Evolutionary conservation across 305 asterid genomes (phyloP).

Genomic region (Solanum hybrid): DNA sequence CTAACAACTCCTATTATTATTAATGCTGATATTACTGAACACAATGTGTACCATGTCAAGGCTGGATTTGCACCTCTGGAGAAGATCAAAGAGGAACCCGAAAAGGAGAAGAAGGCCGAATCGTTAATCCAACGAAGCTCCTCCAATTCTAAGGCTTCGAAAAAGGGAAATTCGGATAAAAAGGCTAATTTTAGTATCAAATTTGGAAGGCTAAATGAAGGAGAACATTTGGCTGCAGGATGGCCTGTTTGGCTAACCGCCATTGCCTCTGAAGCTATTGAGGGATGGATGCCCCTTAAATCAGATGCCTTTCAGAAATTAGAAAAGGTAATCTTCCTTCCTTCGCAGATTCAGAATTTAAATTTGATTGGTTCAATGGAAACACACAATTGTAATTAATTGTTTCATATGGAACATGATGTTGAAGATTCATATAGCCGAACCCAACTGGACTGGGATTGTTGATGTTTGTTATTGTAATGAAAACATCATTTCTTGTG

Average conservation of each 20-base stretch:
- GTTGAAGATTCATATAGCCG: background rate
- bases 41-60: background rate
- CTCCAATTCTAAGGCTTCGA: background rate
- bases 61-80: background rate
- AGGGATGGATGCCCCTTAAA: conserved; percentile 12
- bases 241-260: conserved; percentile 14
- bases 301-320: conserved; percentile 6
- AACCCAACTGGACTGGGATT: background rate
- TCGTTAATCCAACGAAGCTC: background rate
- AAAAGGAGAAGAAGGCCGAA: background rate
- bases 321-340: conserved; percentile 3
- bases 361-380: background rate
- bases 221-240: conserved; percentile 9
- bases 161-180: background rate
- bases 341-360: background rate
- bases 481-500: background rate
- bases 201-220: conserved; percentile 7
- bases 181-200: background rate
- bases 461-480: background rate
- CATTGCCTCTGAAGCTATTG: conserved; percentile 8
- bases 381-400: too few relatives aligned
- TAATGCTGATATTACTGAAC: background rate
- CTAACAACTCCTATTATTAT: background rate
- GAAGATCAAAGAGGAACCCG: conserved; percentile 1
- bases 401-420: background rate